Base-by-base conservation (phyloP, 345 rosid species). In the Ceriops decandra region DNA sequence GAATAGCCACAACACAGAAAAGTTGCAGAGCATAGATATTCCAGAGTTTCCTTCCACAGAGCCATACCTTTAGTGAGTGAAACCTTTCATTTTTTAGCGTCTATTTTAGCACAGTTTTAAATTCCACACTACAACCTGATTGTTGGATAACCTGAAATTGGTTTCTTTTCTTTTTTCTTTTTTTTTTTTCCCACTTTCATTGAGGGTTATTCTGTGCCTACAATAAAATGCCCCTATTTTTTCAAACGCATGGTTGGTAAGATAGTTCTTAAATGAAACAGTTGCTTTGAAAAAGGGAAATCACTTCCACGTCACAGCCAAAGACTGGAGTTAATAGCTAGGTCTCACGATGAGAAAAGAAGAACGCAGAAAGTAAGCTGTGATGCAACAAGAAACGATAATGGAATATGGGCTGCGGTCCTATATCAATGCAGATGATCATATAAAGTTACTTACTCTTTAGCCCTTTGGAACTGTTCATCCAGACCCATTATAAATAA, bases 401-500 rank as follows among this genome's bases (percentile, higher is more conserved):
- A 15, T 46, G 64, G 60, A 26, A 57, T 13, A 11, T 11, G 17
- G 56, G 16, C 28, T 10, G 24, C 7, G 2, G 24, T 20, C n/a
- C 10, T 24, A 20, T 6, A 52, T 20, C 57, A 52, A 49, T 42
- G 64, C 33, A 68, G 46, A 57, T 42, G 46, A 35, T 42, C 22
- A 15, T 46, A 56, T 56, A 24, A 21, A 21, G 16, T 56, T 27
- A 85, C 99, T 87, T 78, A 92, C 99, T 87, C 96, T 88, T 86
- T 87, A 64, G 99, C 99, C 81, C 85, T 87, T 70, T 82, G 92
- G 76, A 95, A 92, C 68, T 92, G 88, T 74, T 92, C 99, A 35
- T 87, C 70, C 47, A 95, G 83, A 76, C 98, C 99, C 99, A 95
- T 95, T 70, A 92, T 95, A 74, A 80, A 90, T 72, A 95, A 82